Evolutionary conservation across 352 stramenopile genomes (phyloP), one percentile per base, ranked within the genome.

Genomic region (Plasmopara halstedii): DNA sequence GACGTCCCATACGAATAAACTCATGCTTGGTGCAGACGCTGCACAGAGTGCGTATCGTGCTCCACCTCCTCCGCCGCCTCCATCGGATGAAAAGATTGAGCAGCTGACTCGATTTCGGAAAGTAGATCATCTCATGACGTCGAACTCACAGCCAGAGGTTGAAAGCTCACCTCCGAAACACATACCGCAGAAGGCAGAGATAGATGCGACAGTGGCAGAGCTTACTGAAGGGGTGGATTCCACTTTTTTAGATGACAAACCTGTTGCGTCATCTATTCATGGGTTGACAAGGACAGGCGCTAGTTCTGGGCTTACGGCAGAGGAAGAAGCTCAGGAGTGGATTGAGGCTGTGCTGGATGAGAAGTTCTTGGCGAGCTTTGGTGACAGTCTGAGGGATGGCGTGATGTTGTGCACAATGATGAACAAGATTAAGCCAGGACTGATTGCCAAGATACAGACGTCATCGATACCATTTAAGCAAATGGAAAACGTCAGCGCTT

Each of bases 401-500:
- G 62, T 88, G 18, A 74, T 88, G 19, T 52, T 92, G n/a, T 89
- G 77, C 50, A 66, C 65, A 10, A 36, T 88, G 31, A 69, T 92
- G 53, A 92, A 92, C 59, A 74, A 61, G 41, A 84, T 92, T 44
- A 64, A 79, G 32, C 74, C 81, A 9, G 66, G 68, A 6, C 37
- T 70, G 2, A 75, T 88, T 7, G 37, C 61, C 19, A 60, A 61
- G 29, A 83, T 92, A 22, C 70, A 89, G 62, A 68, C 55, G 14
- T 85, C 81, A 2, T 38, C 59, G 4, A 88, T 85, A 64, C 75
- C 77, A 4, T 95, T 95, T 61, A 93, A 90, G 67, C 83, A 93
- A 50, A 95, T 95, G 83, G 85, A 96, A 51, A 96, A 96, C 54
- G 70, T 95, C 37, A 82, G 65, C 6, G 64, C 55, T 42, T 96